Evolutionary conservation across 495 filamentous ascomycete species (phyloP), one percentile per base, ranked within the genome.

Genomic region (Peziza echinospora): DNA sequence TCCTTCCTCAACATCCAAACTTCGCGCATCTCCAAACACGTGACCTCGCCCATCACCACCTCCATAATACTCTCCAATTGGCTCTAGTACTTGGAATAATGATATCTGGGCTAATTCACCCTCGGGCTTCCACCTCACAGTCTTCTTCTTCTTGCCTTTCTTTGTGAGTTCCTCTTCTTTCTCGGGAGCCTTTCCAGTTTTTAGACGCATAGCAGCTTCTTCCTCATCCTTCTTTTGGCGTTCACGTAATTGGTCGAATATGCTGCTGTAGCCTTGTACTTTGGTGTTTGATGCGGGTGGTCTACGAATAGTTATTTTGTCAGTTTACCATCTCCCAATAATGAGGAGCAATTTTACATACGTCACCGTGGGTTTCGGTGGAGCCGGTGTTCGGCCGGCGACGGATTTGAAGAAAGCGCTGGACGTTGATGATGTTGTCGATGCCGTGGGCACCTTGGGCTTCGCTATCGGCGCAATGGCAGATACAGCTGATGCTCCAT

Each of bases 81-180:
- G 57, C 49, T 60, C 57, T 46, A 56, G 41, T 50, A 58, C 59
- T 39, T 60, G 56, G 30, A 60, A 53, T 21, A 59, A 41, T 43
- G 59, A 57, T 28, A 60, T 46, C n/a, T 56, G 49, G 17, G 53
- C 53, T 7, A 60, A 47, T 2, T 59, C 56, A 43, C 56, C 53
- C 22, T 56, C 57, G 2, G 56, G 59, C 47, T 60, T 60, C 57
- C 57, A 60, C 17, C 51, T 53, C 6, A 60, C 57, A 10, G 56
- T 51, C 50, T 60, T 60, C 49, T 60, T 60, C 46, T 59, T 60
- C 47, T 56, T 60, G 19, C 47, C 47, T 37, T 60, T 60, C 50
- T 60, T 60, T 17, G 58, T 58, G 16, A 57, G 50, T 21, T 60
- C 57, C 19, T 57, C 54, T 23, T 53, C 54, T 8, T 52, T 45